Conservation (phyloP, 2,329 filamentous ascomycete genomes). For the Pyrenochaeta sp. region DNA sequence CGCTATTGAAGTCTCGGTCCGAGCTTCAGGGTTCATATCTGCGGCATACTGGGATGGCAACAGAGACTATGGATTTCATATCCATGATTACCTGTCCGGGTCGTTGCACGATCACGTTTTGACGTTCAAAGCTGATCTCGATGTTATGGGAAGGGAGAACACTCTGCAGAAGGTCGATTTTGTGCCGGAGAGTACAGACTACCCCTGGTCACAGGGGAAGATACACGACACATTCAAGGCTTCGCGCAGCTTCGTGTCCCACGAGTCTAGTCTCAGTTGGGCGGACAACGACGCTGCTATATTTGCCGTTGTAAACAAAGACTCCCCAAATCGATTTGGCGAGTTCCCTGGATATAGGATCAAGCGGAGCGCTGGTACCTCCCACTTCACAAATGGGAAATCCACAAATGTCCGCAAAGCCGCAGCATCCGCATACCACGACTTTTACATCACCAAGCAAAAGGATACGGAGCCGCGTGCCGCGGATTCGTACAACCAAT, state of each 20-base stretch:
- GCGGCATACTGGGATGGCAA: slow-evolving; percentile 35
- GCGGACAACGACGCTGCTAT: slow-evolving; percentile 56
- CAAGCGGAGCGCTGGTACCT: slow-evolving; percentile 48
- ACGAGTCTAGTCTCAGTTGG: slow-evolving; percentile 57
- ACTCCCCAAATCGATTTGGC: slow-evolving; percentile 59
- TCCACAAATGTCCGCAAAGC: slow-evolving; percentile 58
- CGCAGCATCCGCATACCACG: slow-evolving; percentile 60
- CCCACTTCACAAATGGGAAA: slow-evolving; percentile 57
- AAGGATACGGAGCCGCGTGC: slow-evolving; percentile 63
- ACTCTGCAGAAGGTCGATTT: slow-evolving; percentile 45
- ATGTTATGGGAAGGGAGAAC: slow-evolving; percentile 49
- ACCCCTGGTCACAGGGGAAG: slow-evolving; percentile 61
- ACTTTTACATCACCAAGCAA: slow-evolving; percentile 61
- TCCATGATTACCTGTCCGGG: slow-evolving; percentile 49
- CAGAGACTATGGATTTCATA: slow-evolving; percentile 50
- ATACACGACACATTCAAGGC: slow-evolving; percentile 63
- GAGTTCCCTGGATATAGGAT: slow-evolving; percentile 63
- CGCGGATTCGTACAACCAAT: slow-evolving; percentile 57
- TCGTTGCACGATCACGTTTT: slow-evolving; percentile 52
- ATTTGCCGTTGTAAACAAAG: slow-evolving; percentile 62
- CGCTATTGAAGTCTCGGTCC: slow-evolving; percentile 32
- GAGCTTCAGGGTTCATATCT: slow-evolving; percentile 41
- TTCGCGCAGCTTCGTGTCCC: slow-evolving; percentile 50
- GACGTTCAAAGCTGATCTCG: slow-evolving; percentile 54
- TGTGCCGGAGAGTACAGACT: slow-evolving; percentile 55